Base-by-base conservation (phyloP, 2,329 filamentous ascomycete species). In the Aspergillus vadensis region DNA sequence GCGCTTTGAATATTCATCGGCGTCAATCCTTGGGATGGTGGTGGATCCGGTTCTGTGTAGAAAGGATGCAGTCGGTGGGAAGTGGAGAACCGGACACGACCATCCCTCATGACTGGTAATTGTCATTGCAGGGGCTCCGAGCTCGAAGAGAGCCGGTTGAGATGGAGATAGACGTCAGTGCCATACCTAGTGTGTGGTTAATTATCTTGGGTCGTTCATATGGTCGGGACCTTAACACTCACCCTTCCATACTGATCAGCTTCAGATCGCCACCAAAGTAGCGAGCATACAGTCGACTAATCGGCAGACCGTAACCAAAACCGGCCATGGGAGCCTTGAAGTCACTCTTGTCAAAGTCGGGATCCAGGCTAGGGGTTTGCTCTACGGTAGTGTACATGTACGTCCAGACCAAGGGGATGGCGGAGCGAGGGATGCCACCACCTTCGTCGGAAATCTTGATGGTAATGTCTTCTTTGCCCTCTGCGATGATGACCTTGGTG, bases 371-470 rank as follows among this genome's bases (percentile, higher is more conserved):
- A 14, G 95, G 95, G 21, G 95, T 98, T 69, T 93, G 88, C 76
- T 98, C 95, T 65, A 99, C 95, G 2, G 95, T 99, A 38, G 95
- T 99, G 77, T 99, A 99, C 95, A 98, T 99, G 77, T 99, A 99
- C 12, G 95, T 99, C 95, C 95, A 99, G n/a, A 98, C 95, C 14
- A 99, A 84, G 5, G 95, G 95, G 65, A 99, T 98, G 55, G 92
- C 87, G 70, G 91, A 96, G 70, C 95, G 84, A 0, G 95, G 92
- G 56, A 99, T 98, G 63, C 95, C 95, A 65, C 95, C 95, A 61
- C 95, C 95, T 79, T 99, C 95, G 75, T 99, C 95, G 4, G 90
- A 91, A 69, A 99, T 90, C 80, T 99, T 99, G 82, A 99, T 97
- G 5, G 95, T 99, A 71, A 99, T 99, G 72, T 99, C 95, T 79